Evolutionary conservation across 106 monocot species (phyloP), one percentile per base, ranked within the genome.

Genomic region (Allium cepa): DNA sequence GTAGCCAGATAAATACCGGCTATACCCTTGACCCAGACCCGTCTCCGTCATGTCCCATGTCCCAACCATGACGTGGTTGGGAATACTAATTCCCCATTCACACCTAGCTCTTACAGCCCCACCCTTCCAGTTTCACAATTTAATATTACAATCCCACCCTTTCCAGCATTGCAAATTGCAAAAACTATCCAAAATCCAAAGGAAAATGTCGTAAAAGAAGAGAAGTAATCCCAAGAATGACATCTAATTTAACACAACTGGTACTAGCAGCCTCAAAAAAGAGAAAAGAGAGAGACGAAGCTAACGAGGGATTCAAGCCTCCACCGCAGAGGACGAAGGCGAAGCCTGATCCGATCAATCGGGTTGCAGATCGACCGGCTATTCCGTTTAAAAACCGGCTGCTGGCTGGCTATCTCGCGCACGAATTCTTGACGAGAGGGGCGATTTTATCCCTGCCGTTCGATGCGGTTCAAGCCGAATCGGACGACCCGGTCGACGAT

Each of bases 341-440:
- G 51, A 61, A 57, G 56, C 72, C 69, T 52, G 49, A 49, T 49
- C 64, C 49, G 4, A 15, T 49, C 17, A 8, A 49, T 9, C 12
- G 64, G 17, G 0, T 36, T 36, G 11, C 14, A 10, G 46, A 64
- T 48, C 70, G 64, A 59, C 57, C 53, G 26, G 48, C 64, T 11
- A 27, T 56, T 26, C 61, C 73, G 73, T 17, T 58, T 47, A 60
- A 49, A 26, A 83, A 83, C 75, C 70, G 80, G 74, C 80, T 85
- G 22, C 62, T 94, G 3, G 94, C 94, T 16, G 94, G 94, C 11
- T 90, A 90, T 81, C 56, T 94, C 28, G 94, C 94, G 57, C 87
- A 94, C 80, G 94, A 94, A 87, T 94, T 85, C 70, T 80, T 90
- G 63, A 81, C 84, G 26, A 71, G 64, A 46, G 87, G 94, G 12